Evolutionary conservation across 176 grass and related monocot species (phyloP).

Genomic region (Cenchrus fungigraminus): DNA sequence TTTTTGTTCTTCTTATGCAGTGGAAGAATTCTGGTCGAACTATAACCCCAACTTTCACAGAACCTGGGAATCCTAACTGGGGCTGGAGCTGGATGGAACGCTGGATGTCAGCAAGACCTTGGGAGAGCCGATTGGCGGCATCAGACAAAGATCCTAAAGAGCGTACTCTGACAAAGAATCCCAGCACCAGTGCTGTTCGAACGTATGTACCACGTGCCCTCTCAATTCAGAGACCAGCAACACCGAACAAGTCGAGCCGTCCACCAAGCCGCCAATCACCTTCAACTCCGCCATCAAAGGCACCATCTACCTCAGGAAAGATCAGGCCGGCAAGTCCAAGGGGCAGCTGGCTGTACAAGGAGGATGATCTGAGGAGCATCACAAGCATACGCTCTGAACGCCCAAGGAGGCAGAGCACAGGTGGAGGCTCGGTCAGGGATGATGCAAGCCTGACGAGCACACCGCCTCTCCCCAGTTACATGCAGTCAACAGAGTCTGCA

Average conservation of each 20-base stretch:
- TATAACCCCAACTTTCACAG: conserved; percentile 63
- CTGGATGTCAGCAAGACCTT: conserved; percentile 84
- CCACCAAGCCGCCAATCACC: conserved; percentile 66
- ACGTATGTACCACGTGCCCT: conserved; percentile 37
- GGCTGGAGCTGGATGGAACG: conserved; percentile 99
- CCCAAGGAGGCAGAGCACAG: conserved; percentile 69
- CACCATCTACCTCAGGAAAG: conserved; percentile 52
- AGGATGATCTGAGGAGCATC: conserved; percentile 85
- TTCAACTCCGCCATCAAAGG: conserved; percentile 67
- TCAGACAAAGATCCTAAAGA: conserved; percentile 66
- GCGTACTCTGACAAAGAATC: conserved; percentile 27
- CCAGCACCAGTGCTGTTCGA: background rate
- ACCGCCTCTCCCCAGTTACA: conserved; percentile 74
- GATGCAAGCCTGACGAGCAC: conserved; percentile 75
- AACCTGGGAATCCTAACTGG: conserved; percentile 89
- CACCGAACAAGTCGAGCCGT: conserved; percentile 62
- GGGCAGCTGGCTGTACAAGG: conserved; percentile 53
- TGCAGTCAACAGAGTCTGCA: conserved; percentile 88
- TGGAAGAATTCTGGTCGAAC: conserved; percentile 72
- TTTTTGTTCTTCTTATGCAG: conserved; percentile 48
- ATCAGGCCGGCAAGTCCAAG: conserved; percentile 70
- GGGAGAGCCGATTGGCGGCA: conserved; percentile 44
- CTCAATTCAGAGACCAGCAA: conserved; percentile 49
- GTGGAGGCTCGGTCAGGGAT: conserved; percentile 69
- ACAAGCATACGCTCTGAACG: conserved; percentile 76